These are phyloP conservation scores for Rhizopogon sp. DNA, from an alignment of 768 basidiomycete species.

Conservation along the genomic window DNA sequence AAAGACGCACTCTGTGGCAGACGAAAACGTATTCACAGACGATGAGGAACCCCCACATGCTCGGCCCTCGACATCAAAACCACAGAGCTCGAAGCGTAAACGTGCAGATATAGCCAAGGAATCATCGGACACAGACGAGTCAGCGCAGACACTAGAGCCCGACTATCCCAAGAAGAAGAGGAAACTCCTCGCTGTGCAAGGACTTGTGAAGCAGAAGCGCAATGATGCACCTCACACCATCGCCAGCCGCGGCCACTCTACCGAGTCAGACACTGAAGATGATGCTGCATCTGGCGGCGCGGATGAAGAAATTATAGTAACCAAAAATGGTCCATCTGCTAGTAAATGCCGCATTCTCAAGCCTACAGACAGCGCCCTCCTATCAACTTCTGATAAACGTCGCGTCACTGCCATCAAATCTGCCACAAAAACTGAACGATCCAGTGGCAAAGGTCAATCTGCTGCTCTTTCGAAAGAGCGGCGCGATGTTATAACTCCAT, in stretches of 20 bases:
- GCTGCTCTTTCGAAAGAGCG: not conserved
- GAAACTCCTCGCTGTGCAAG: not conserved
- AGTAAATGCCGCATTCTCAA: slow-evolving; percentile 5
- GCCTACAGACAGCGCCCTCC: slow-evolving; percentile 8
- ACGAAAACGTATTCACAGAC: not conserved
- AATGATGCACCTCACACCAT: not conserved
- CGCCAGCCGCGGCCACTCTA: not conserved
- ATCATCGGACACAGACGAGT: not conserved
- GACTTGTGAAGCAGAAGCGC: not conserved
- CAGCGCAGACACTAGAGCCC: not conserved
- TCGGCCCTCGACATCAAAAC: not conserved
- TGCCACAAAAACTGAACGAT: not conserved
- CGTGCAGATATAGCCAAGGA: not conserved
- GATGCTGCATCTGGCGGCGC: not conserved
- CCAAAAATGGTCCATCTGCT: not conserved
- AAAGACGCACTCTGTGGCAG: slow-evolving; percentile 12
- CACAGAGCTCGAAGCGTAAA: not conserved
- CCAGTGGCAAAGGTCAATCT: not conserved
- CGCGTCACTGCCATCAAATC: not conserved
- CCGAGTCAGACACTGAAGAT: slow-evolving; percentile 6
- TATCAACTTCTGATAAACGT: not conserved
- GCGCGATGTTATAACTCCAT: not conserved
- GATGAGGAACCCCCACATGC: not conserved
- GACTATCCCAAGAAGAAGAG: not conserved
- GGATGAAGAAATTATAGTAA: not conserved